Evolutionary conservation across 768 basidiomycete species (phyloP).

Genomic region (Naganishia friedmannii): DNA sequence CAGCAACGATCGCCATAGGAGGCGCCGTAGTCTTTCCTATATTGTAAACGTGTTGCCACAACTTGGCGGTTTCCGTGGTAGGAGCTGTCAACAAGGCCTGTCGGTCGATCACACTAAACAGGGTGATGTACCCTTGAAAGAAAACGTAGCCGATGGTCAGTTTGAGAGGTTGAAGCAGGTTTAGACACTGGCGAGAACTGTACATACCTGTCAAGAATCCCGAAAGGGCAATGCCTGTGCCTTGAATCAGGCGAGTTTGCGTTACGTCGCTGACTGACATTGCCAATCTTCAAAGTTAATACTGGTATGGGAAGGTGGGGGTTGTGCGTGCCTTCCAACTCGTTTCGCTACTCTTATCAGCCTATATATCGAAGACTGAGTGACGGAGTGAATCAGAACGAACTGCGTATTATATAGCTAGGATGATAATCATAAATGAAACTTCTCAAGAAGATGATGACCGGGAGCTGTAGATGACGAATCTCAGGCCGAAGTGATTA

Average conservation of each 20-base stretch:
- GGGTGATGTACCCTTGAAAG: constrained; percentile 11
- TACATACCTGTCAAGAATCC: constrained; percentile 12
- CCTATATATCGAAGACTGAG: too few species aligned
- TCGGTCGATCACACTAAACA: constrained; percentile 11
- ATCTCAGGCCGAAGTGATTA: too few species aligned
- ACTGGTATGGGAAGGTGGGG: too few species aligned
- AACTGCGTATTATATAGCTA: too few species aligned
- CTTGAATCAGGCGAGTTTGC: not conserved
- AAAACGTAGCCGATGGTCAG: not conserved
- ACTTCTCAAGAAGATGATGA: too few species aligned
- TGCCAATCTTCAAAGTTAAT: not conserved
- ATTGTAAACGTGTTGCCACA: constrained; percentile 6
- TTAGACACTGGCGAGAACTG: not conserved
- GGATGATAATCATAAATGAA: too few species aligned
- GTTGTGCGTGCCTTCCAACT: too few species aligned
- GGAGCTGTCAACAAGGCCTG: not conserved
- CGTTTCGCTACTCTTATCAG: too few species aligned
- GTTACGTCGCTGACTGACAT: constrained; percentile 4
- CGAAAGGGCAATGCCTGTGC: constrained; percentile 1
- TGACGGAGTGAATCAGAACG: too few species aligned
- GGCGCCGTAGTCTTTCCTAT: constrained; percentile 14
- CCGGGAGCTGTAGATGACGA: too few species aligned
- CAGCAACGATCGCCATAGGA: not conserved
- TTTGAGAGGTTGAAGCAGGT: too few species aligned
- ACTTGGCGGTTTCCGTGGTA: constrained; percentile 15